phyloP scores from a whole-genome alignment of 2,329 filamentous ascomycete genomes.

The Fusarium setosum region DNA sequence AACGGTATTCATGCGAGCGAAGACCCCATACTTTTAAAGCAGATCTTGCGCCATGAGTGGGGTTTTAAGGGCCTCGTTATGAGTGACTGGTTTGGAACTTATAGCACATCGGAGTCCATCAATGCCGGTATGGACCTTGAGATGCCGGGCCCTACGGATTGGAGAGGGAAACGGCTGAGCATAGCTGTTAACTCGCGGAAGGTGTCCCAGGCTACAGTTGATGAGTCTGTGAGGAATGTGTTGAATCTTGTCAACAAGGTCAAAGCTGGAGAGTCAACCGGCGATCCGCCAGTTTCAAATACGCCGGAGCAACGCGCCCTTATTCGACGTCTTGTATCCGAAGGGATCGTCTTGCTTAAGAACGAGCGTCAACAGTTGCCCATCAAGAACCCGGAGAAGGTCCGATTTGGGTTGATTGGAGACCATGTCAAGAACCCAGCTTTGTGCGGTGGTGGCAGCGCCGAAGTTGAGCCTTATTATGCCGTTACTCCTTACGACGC shows the following conservation, averaged over 20 bases:
- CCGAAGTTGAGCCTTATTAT: slow-evolving; percentile 49
- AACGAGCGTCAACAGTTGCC: slow-evolving; percentile 9
- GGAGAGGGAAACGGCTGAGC: slow-evolving; percentile 38
- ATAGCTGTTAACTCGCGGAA: slow-evolving; percentile 42
- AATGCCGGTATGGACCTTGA: slow-evolving; percentile 45
- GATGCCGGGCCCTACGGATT: slow-evolving; percentile 48
- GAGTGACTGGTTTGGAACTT: slow-evolving; percentile 51
- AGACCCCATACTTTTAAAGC: slow-evolving; percentile 28
- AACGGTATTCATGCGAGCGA: slow-evolving; percentile 51
- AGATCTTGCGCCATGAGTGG: slow-evolving; percentile 47
- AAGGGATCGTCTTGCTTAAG: slow-evolving; percentile 26
- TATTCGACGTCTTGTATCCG: slow-evolving; percentile 23
- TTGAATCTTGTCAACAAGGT: slow-evolving; percentile 29
- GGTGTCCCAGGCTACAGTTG: slow-evolving; percentile 31
- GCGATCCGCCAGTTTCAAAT: slow-evolving; percentile 7
- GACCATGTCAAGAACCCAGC: slow-evolving; percentile 53
- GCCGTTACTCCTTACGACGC: slow-evolving; percentile 47
- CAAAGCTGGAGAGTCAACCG: not conserved
- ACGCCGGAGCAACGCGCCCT: slow-evolving; percentile 23
- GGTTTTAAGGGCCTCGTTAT: slow-evolving; percentile 32
- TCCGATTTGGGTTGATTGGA: slow-evolving; percentile 51
- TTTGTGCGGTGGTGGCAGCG: slow-evolving; percentile 49
- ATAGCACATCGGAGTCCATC: slow-evolving; percentile 44
- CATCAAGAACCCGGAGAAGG: slow-evolving; percentile 23
- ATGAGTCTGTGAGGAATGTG: slow-evolving; percentile 41